Evolutionary conservation across 2,329 filamentous ascomycete genomes (phyloP).

Genomic region (Venturia effusa): DNA sequence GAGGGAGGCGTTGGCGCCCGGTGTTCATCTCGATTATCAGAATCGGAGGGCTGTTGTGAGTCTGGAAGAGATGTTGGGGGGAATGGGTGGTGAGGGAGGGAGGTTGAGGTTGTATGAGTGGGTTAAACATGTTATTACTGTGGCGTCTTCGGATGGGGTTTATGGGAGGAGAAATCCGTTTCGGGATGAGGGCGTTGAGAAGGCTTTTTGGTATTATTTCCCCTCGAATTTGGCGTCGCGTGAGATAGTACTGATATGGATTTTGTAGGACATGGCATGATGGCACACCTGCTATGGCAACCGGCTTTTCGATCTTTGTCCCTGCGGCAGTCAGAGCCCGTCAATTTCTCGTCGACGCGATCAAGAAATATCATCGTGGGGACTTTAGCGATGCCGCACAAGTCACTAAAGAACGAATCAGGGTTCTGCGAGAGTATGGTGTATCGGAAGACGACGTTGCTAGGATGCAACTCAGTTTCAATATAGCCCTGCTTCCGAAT

Average conservation of each 20-base stretch:
- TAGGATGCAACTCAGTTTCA: neutral
- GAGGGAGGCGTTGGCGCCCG: neutral
- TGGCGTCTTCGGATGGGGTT: neutral
- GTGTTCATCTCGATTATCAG: neutral
- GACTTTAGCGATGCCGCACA: constrained; percentile 4
- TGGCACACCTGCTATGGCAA: neutral
- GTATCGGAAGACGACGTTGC: neutral
- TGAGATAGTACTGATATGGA: neutral
- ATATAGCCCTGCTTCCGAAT: constrained; percentile 27
- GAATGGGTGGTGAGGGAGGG: neutral
- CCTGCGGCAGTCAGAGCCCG: neutral
- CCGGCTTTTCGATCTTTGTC: neutral
- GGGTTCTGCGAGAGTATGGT: neutral
- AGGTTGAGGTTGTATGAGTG: neutral
- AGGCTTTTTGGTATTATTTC: constrained; percentile 1
- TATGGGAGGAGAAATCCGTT: constrained; percentile 6
- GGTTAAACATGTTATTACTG: neutral
- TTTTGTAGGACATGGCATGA: neutral
- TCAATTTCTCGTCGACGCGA: neutral
- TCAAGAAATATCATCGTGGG: neutral
- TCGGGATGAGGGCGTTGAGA: neutral
- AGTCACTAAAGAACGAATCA: neutral
- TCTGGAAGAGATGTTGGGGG: neutral
- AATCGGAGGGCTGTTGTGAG: neutral
- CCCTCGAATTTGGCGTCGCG: neutral